Conservation (phyloP, 495 filamentous ascomycete genomes). For the Penicillium herquei region DNA sequence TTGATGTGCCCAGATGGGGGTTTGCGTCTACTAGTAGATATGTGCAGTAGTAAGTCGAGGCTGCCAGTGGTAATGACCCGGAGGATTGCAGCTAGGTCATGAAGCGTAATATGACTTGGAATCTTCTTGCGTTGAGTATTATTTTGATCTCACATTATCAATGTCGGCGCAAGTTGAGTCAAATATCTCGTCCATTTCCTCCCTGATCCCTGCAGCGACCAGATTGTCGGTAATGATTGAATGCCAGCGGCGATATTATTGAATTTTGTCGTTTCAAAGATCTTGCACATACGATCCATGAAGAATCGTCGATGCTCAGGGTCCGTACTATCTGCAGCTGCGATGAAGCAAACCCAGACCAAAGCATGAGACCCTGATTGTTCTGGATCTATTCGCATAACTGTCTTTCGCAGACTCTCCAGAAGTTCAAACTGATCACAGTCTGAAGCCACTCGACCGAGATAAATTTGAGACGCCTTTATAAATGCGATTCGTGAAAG, state of each 20-base stretch:
- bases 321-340: slow-evolving; percentile 20
- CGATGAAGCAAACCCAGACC: slow-evolving; percentile 26
- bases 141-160: slow-evolving; percentile 18
- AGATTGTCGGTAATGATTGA: slow-evolving; percentile 17
- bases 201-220: slow-evolving; percentile 10
- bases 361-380: slow-evolving; percentile 21
- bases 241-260: slow-evolving; percentile 19
- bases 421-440: slow-evolving; percentile 14
- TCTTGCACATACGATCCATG: slow-evolving; percentile 10
- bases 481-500: slow-evolving; percentile 12
- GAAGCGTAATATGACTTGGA: too few relatives aligned
- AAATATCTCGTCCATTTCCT: slow-evolving; percentile 17
- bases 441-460: slow-evolving; percentile 12
- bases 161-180: slow-evolving; percentile 9
- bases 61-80: too few relatives aligned
- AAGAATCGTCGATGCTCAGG: slow-evolving; percentile 19
- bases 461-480: slow-evolving; percentile 20
- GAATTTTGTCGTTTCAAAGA: slow-evolving; percentile 16
- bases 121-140: too few relatives aligned
- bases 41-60: too few relatives aligned
- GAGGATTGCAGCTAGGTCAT: too few relatives aligned
- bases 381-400: slow-evolving; percentile 15
- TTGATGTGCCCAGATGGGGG: too few relatives aligned
- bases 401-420: slow-evolving; percentile 14
- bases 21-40: too few relatives aligned